Evolutionary conservation across 331 rosid genomes (phyloP), one percentile per base, ranked within the genome.

Genomic region (Prunus yedoensis): DNA sequence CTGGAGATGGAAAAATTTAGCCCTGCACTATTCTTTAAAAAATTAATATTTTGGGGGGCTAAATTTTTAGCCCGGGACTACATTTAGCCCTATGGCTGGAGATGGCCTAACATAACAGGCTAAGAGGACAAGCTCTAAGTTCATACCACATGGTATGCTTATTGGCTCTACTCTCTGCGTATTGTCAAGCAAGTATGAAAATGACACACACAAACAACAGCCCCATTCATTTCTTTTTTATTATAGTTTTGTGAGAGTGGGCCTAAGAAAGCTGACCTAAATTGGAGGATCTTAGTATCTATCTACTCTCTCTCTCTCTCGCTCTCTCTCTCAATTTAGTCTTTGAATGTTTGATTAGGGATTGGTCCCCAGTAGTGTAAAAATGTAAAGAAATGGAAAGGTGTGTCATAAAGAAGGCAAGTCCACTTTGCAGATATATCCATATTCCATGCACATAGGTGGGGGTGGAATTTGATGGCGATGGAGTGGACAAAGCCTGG

Each of bases 401-500:
- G 54, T 66, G 71, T 63, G 46, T 65, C 79, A 32, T 66, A 53
- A 65, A 65, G 65, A 16, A 35, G 79, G 28, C 49, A 27, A 30
- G 51, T 65, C 60, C 8, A 60, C 77, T 49, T 73, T 27, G 77
- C 49, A 46, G 53, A 45, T 25, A 73, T 57, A 49, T 63, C 45
- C 60, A 63, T 62, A 52, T 75, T 52, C 79, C 72, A 64, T 75
- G 78, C 72, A 35, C 64, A 64, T 8, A 15, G 72, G 46, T 27
- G 68, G 70, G 27, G 77, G 77, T 52, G 56, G 64, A 53, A 25
- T 75, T 75, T 52, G 79, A 75, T 75, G 45, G 73, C 53, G 72
- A 75, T 63, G 45, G 79, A 75, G 65, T 65, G 64, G 64, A 75
- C 79, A 75, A 38, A 75, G 65, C 64, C 79, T 65, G 38, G 18